Evolutionary conservation across 1,139 yeast genomes (phyloP).

Genomic region (Pichia sp.): DNA sequence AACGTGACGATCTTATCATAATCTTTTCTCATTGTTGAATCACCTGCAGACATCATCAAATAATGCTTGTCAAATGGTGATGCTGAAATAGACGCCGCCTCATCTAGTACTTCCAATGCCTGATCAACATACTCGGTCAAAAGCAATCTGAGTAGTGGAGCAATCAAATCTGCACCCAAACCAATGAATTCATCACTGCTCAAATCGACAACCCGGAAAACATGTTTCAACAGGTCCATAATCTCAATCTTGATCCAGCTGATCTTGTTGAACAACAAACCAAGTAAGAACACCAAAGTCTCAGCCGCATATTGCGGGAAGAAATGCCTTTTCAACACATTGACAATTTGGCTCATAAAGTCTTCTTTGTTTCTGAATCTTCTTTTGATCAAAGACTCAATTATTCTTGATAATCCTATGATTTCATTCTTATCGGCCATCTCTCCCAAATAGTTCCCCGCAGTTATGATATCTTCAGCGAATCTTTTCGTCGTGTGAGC

Average conservation of each 20-base stretch:
- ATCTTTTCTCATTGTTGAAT: slow-evolving; percentile 69
- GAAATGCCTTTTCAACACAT: slow-evolving; percentile 60
- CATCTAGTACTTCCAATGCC: slow-evolving; percentile 86
- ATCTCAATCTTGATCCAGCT: slow-evolving; percentile 80
- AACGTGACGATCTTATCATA: slow-evolving; percentile 83
- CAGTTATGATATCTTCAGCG: slow-evolving; percentile 47
- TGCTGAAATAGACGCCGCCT: slow-evolving; percentile 80
- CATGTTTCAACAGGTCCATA: slow-evolving; percentile 64
- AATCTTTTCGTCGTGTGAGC: slow-evolving; percentile 60
- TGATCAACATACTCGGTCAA: slow-evolving; percentile 84
- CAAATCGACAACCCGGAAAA: slow-evolving; percentile 75
- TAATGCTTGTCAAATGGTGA: slow-evolving; percentile 89
- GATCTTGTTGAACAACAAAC: slow-evolving; percentile 70
- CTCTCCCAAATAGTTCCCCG: slow-evolving; percentile 54
- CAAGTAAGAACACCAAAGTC: slow-evolving; percentile 67
- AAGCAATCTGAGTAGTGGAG: slow-evolving; percentile 78
- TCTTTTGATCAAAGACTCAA: slow-evolving; percentile 70
- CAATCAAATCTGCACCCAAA: slow-evolving; percentile 90
- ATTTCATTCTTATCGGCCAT: slow-evolving; percentile 60
- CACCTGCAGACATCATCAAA: slow-evolving; percentile 86
- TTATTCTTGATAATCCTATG: slow-evolving; percentile 62
- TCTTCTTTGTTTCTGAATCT: slow-evolving; percentile 86
- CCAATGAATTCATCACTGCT: slow-evolving; percentile 77
- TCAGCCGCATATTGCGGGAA: slow-evolving; percentile 77
- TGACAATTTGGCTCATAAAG: slow-evolving; percentile 74